Evolutionary conservation across 2,329 filamentous ascomycete genomes (phyloP), one percentile per base, ranked within the genome.

Genomic region (Chalaropsis thielavioides): DNA sequence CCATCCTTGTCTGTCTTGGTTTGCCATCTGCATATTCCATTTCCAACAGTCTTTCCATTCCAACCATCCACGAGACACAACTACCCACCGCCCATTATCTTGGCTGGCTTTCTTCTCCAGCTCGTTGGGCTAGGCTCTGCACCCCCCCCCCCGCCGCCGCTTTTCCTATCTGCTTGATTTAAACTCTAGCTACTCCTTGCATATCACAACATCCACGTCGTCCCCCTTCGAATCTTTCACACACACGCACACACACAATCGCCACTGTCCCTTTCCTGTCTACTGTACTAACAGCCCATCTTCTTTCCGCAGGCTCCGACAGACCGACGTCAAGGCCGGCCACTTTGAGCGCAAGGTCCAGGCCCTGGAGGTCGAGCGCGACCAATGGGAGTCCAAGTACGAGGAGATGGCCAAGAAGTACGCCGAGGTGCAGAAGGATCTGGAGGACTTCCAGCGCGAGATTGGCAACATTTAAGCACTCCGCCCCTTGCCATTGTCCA

Each of bases 291-390:
- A 58, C 27, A 58, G 27, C 13, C 6, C 43, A n/a, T 46, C 43
- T 46, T 46, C 43, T 0, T 4, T 60, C 43, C 35, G 69, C 71
- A 99, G 94, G 81, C 90, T 97, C 74, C 92, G 94, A 76, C 92
- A 96, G 81, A 96, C 94, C 79, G 94, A 99, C 76, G 91, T 97
- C 80, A 97, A 97, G 83, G 92, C 92, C 73, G 94, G 92, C 73
- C 92, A 99, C 81, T 97, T 92, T 79, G 94, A 99, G 82, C 94
- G 94, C 79, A 97, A 97, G 83, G 94, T 97, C 71, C 90, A 96
- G 78, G 92, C 94, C 72, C 86, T 96, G 74, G 94, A 99, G 80
- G 81, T 84, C 74, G 85, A 92, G 76, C 88, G 90, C 73, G 91
- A 96, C 78, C 85, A 92, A 77, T 96, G 92, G 92, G 94, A 97